Base-by-base conservation (phyloP, 768 basidiomycete species). In the Trametes maxima region DNA sequence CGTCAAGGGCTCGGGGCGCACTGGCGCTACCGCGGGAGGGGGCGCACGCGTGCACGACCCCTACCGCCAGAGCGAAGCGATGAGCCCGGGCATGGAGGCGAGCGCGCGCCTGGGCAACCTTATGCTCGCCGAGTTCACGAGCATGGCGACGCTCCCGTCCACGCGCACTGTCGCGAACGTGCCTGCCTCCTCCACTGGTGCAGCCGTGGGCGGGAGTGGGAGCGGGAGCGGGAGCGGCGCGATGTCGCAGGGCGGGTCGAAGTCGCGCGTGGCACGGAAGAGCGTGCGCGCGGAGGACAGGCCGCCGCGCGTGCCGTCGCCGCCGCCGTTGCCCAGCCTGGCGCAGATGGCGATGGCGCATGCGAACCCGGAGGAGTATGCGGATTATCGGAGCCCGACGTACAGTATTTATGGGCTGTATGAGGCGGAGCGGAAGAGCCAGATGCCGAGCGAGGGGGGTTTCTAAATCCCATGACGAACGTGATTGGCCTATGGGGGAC, bases 361-460 rank as follows among this genome's bases (percentile, higher is more conserved):
- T 62, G 72, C 76, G 2, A 83, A 88, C 58, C 81, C 83, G 5
- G 82, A 86, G 54, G 85, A 79, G 3, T 89, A 82, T 72, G 82
- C 77, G 6, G 83, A 83, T 49, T 92, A 92, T 62, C 79, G 85
- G 62, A 90, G 90, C 67, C 89, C 91, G 17, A 92, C 91, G 5
- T 92, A 92, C 66, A 93, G 90, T 70, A 83, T 93, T 57, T 92
- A 88, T 68, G 87, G 87, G 42, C 65, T 91, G 65, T 92, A 92
- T 68, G 87, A 84, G 54, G 78, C 74, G 25, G 85, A 86, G 45
- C 75, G 84, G 65, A 89, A 83, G 75, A 85, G 85, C 52, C 66
- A 74, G 16, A 65, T 62, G 21, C 64, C 57, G 39, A 67, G 68
- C 21, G 64, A 63, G n/a, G 62, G 65, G 8, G 67, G 65, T 14